phyloP scores from a whole-genome alignment of 306 rosid species.

The Castanopsis chinensis region DNA sequence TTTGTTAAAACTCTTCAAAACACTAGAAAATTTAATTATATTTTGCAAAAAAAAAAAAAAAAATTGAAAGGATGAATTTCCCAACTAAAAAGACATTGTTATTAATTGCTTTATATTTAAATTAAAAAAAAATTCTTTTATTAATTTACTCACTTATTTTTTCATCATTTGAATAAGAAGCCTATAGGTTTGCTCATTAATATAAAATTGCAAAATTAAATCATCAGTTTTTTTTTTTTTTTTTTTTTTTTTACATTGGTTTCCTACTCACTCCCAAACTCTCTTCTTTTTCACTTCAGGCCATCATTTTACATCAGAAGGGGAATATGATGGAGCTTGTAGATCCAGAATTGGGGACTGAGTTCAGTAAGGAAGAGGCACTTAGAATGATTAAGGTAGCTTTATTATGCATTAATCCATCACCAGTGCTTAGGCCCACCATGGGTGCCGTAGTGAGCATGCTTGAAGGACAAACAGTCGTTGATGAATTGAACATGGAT shows the following conservation, averaged over 20 bases:
- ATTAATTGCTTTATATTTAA: no score
- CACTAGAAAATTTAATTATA: no score
- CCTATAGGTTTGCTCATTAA: no score
- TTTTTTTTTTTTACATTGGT: not conserved
- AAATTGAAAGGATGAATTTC: no score
- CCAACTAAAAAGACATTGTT: no score
- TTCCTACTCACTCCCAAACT: not conserved
- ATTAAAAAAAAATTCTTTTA: no score
- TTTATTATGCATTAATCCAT: conserved; percentile 42
- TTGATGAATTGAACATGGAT: conserved; percentile 35
- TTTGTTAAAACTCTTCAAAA: no score
- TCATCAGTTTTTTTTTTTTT: no score
- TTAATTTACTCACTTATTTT: no score
- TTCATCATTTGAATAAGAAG: no score
- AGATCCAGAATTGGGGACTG: conserved; percentile 49
- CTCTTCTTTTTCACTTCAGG: not conserved
- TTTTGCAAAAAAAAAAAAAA: no score
- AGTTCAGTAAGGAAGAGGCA: conserved; percentile 42
- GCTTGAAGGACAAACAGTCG: conserved; percentile 49
- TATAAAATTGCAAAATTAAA: no score
- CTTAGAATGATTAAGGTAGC: conserved; percentile 47
- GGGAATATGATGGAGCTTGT: conserved; percentile 41
- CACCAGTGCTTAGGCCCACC: conserved; percentile 50
- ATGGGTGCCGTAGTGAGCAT: conserved; percentile 67
- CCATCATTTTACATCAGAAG: conserved; percentile 27